Conservation (phyloP, 192 early-diverging fungal genomes). For the Coemansia sp. region DNA sequence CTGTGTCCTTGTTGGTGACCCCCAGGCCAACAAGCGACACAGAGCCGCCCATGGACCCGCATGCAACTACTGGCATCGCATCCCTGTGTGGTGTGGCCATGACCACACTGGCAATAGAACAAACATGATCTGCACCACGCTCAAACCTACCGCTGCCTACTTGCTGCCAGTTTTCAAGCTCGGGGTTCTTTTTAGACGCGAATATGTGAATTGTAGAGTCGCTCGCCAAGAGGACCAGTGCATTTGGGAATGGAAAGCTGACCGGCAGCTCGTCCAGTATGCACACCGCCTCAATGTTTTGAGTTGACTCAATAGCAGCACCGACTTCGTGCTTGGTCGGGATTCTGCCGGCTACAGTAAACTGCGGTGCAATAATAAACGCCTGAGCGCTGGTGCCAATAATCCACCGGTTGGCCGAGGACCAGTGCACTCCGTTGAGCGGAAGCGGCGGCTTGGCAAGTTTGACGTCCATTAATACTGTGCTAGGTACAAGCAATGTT, state of each 20-base stretch:
- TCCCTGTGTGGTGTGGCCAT: background rate
- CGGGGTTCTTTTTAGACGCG: conserved; percentile 20
- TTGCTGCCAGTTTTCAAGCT: conserved; percentile 25
- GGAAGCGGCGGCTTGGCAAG: conserved; percentile 16
- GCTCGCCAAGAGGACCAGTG: conserved; percentile 25
- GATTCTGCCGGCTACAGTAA: background rate
- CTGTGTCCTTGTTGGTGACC: background rate
- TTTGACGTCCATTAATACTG: conserved; percentile 28
- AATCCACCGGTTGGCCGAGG: conserved; percentile 41
- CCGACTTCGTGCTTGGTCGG: conserved; percentile 20
- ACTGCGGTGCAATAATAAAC: conserved; percentile 27
- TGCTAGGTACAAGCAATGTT: background rate
- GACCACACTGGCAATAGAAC: conserved; percentile 15
- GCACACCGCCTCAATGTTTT: conserved; percentile 35
- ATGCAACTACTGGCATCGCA: conserved; percentile 21
- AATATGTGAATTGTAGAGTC: conserved; percentile 41
- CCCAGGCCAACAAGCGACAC: conserved; percentile 21
- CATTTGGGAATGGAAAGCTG: conserved; percentile 14
- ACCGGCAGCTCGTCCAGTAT: conserved; percentile 25
- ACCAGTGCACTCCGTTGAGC: conserved; percentile 27
- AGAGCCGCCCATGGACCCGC: conserved; percentile 28
- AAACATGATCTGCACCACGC: conserved; percentile 17
- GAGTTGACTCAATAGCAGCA: conserved; percentile 14
- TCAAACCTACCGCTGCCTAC: conserved; percentile 33
- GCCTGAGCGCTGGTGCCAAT: conserved; percentile 23